Conservation (phyloP, 441 rosid genomes). For the Metrosideros polymorpha region DNA sequence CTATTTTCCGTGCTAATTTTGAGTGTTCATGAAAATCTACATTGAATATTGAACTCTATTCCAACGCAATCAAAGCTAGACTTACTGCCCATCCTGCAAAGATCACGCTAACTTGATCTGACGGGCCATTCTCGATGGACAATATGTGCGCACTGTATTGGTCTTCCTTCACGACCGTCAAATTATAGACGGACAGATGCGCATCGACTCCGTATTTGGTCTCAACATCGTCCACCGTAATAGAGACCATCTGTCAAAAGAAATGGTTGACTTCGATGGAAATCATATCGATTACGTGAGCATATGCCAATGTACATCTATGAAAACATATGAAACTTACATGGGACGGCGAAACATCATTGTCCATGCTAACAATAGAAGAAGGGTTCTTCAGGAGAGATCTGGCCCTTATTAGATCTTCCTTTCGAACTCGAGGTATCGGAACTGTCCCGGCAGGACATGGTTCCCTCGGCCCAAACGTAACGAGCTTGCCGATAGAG, state of each 20-base stretch:
- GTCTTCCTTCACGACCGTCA: not conserved
- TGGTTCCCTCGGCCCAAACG: not conserved
- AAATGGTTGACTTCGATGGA: not conserved
- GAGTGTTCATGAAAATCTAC: not conserved
- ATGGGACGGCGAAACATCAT: not conserved
- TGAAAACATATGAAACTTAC: not conserved
- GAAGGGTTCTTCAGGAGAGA: not conserved
- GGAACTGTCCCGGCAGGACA: not conserved
- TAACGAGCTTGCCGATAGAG: not conserved
- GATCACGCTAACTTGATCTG: not conserved
- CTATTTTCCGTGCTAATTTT: not conserved
- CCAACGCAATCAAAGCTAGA: not conserved
- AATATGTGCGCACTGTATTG: not conserved
- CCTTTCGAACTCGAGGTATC: not conserved
- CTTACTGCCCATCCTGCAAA: not conserved
- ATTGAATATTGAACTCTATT: not conserved
- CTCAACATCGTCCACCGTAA: not conserved
- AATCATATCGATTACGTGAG: not conserved
- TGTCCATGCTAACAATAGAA: not conserved
- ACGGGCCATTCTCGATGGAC: not conserved
- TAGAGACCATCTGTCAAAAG: not conserved
- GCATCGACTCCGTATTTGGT: not conserved
- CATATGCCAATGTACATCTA: not conserved
- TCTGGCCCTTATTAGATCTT: not conserved
- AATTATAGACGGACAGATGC: not conserved